Conservation (phyloP, 345 rosid genomes). For the Chamaenerion angustifolium region DNA sequence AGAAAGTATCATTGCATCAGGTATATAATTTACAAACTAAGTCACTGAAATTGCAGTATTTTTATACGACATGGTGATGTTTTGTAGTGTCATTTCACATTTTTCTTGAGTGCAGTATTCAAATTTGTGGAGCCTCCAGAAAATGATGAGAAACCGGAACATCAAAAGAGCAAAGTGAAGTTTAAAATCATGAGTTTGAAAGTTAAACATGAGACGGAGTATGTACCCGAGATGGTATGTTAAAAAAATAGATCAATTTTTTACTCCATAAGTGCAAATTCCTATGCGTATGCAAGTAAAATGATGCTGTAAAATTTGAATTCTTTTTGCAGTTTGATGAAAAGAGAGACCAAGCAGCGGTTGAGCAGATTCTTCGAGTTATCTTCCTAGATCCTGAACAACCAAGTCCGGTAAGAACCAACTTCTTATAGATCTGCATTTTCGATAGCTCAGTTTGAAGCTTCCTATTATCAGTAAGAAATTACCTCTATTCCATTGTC, state of each 20-base stretch:
- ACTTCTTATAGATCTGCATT: neutral
- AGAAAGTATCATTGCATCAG: constrained; percentile 53
- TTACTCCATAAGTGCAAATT: neutral
- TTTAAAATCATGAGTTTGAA: constrained; percentile 72
- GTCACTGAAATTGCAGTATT: no score
- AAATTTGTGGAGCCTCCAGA: constrained; percentile 74
- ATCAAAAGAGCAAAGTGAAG: constrained; percentile 52
- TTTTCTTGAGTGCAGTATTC: constrained; percentile 33
- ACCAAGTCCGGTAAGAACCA: constrained; percentile 33
- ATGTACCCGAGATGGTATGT: constrained; percentile 68
- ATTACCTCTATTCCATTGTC: neutral
- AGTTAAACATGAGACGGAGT: constrained; percentile 46
- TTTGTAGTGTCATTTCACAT: constrained; percentile 5
- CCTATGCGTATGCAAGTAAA: no score
- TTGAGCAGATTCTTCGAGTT: constrained; percentile 53
- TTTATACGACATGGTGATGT: neutral
- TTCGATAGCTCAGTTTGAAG: neutral
- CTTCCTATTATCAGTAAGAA: neutral
- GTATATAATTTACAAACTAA: constrained; percentile 14
- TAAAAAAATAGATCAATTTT: neutral
- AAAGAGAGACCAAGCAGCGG: constrained; percentile 50
- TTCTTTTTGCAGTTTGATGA: constrained; percentile 47
- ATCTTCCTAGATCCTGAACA: constrained; percentile 50
- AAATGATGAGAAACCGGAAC: constrained; percentile 41
- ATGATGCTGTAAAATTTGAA: no score